These are phyloP conservation scores for Saccharomyces pastorianus DNA, from an alignment of 1,139 yeast genomes.

Conservation along the genomic window DNA sequence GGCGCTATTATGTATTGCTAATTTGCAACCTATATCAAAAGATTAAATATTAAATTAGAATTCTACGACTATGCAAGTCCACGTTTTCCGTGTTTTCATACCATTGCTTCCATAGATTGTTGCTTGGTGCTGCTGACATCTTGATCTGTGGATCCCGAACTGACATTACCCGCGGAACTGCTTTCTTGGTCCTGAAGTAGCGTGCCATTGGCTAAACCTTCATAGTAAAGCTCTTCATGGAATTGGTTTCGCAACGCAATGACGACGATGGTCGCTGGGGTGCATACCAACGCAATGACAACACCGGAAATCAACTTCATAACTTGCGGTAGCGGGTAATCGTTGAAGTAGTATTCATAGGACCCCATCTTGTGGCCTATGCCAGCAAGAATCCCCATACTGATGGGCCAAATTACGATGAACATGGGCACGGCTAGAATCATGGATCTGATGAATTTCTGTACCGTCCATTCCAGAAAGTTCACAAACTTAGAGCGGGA, in stretches of 20 bases:
- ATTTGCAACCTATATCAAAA: no score
- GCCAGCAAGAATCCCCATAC: constrained; percentile 24
- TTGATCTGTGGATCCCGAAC: not conserved
- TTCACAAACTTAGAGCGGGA: no score
- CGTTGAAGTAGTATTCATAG: constrained; percentile 15
- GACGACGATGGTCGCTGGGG: constrained; percentile 16
- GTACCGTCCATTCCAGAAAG: no score
- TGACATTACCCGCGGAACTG: not conserved
- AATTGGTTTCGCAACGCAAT: constrained; percentile 17
- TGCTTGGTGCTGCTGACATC: not conserved
- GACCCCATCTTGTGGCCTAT: constrained; percentile 13
- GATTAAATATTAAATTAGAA: not conserved
- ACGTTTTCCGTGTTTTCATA: not conserved
- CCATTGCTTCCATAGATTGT: not conserved
- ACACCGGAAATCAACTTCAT: constrained; percentile 20
- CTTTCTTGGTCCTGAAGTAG: not conserved
- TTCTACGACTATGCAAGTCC: not conserved
- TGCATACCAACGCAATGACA: constrained; percentile 14
- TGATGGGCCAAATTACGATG: constrained; percentile 21
- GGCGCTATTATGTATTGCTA: not conserved
- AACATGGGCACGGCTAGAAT: constrained; percentile 13
- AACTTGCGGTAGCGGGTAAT: constrained; percentile 20
- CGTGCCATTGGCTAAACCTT: not conserved
- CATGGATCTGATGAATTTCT: constrained; percentile 4
- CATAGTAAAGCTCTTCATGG: constrained; percentile 5